Conservation (phyloP, 768 basidiomycete species). For the Hydnomerulius pinastri region DNA sequence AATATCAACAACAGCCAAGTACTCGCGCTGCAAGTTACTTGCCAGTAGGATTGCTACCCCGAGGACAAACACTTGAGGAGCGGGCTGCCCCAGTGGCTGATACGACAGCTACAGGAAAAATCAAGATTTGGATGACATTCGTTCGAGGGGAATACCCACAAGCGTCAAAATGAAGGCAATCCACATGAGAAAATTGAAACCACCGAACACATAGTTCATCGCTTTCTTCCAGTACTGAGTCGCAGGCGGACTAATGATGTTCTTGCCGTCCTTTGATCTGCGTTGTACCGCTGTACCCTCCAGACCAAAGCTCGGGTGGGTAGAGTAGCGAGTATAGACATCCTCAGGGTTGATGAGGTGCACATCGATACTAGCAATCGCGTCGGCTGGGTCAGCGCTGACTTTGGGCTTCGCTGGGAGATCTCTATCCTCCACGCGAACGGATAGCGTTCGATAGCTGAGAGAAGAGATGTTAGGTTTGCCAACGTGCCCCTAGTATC, state of each 20-base stretch:
- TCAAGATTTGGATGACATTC: conserved; percentile 1
- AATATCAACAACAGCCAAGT: conserved; percentile 1
- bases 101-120: conserved; percentile 44
- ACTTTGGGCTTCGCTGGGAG: conserved; percentile 17
- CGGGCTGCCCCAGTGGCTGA: conserved; percentile 45
- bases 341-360: conserved; percentile 45
- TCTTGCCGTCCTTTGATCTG: conserved; percentile 39
- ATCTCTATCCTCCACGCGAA: conserved; percentile 38
- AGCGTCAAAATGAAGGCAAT: conserved; percentile 48
- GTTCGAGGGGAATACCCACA: conserved; percentile 27
- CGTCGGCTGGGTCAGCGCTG: conserved; percentile 35
- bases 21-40: conserved; percentile 24
- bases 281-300: conserved; percentile 43
- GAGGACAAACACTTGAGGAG: conserved; percentile 43
- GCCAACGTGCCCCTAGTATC: background rate
- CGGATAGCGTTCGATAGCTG: conserved; percentile 46
- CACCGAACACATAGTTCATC: conserved; percentile 54
- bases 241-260: conserved; percentile 48
- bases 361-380: conserved; percentile 48
- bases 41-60: conserved; percentile 51
- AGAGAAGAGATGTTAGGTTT: background rate
- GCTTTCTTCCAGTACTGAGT: conserved; percentile 51
- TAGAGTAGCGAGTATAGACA: conserved; percentile 46
- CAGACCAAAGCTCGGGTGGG: conserved; percentile 44
- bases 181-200: conserved; percentile 58